Conservation (phyloP, 495 filamentous ascomycete species). For the Penicillium bialowiezense region DNA sequence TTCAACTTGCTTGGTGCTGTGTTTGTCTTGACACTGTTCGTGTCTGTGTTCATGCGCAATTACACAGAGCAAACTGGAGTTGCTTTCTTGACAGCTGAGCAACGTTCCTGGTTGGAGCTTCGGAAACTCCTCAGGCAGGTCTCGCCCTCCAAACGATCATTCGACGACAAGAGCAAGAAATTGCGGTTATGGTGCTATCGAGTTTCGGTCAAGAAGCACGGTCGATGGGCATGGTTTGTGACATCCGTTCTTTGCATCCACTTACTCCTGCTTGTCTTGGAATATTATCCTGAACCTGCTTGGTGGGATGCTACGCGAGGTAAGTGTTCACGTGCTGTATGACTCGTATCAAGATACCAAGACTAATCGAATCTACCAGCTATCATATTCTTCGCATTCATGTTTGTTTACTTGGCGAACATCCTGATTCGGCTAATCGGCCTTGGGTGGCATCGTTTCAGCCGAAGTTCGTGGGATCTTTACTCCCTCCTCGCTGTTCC, state of each 20-base stretch:
- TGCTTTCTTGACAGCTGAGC: constrained; percentile 92
- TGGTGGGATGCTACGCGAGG: constrained; percentile 65
- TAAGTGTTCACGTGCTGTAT: constrained; percentile 19
- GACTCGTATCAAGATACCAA: constrained; percentile 1
- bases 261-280: constrained; percentile 75
- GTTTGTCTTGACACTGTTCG: constrained; percentile 96
- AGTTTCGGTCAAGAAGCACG: constrained; percentile 88
- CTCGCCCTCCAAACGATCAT: constrained; percentile 83
- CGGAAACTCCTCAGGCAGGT: constrained; percentile 92
- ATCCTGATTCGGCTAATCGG: constrained; percentile 81
- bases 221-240: constrained; percentile 82
- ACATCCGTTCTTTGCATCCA: constrained; percentile 79
- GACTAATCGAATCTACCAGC: constrained; percentile 35
- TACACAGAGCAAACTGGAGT: constrained; percentile 99
- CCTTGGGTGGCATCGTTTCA: constrained; percentile 89
- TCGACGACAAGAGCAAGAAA: constrained; percentile 64
- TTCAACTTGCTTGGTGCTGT: constrained; percentile 97
- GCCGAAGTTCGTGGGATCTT: constrained; percentile 92
- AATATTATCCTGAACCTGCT: constrained; percentile 72
- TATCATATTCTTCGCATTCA: constrained; percentile 78
- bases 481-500: constrained; percentile 82
- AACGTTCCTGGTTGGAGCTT: constrained; percentile 94
- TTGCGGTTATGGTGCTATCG: constrained; percentile 95
- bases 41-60: constrained; percentile 99
- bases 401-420: constrained; percentile 80